A percentile compares a stretch with the other conserved stretches of the same genome.
These are phyloP conservation scores for Echinochloa phyllopogon DNA, from an alignment of 176 grass and related monocot species.

Conservation along the genomic window DNA sequence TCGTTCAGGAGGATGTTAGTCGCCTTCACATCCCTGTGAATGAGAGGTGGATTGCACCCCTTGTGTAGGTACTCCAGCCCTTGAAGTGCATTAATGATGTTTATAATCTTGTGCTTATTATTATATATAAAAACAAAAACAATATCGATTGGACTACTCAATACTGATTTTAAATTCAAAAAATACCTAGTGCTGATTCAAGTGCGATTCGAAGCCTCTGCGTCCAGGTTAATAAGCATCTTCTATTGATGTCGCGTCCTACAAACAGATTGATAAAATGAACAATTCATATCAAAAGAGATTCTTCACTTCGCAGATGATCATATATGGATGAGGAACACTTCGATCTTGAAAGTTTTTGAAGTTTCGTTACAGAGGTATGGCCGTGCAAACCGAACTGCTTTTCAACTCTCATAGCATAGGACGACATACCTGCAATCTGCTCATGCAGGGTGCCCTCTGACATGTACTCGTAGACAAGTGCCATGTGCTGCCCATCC, in stretches of 20 bases:
- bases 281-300: not conserved
- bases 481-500: constrained; percentile 53
- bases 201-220: constrained; percentile 50
- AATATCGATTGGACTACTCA: not conserved
- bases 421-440: not conserved
- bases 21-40: constrained; percentile 67
- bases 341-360: not conserved
- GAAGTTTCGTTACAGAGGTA: not conserved
- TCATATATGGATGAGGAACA: not conserved
- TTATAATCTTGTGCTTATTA: too few species aligned
- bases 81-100: not conserved
- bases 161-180: not conserved
- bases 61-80: constrained; percentile 67
- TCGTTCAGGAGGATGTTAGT: constrained; percentile 57
- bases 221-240: constrained; percentile 51
- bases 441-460: constrained; percentile 57
- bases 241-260: constrained; percentile 26
- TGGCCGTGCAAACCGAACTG: not conserved
- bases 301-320: not conserved
- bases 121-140: too few species aligned
- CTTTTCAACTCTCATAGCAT: not conserved
- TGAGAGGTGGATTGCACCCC: constrained; percentile 52
- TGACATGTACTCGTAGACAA: too few species aligned
- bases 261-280: not conserved
- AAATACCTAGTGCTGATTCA: constrained; percentile 55